Evolutionary conservation across 306 rosid species (phyloP).

Genomic region (Urtica urens): DNA sequence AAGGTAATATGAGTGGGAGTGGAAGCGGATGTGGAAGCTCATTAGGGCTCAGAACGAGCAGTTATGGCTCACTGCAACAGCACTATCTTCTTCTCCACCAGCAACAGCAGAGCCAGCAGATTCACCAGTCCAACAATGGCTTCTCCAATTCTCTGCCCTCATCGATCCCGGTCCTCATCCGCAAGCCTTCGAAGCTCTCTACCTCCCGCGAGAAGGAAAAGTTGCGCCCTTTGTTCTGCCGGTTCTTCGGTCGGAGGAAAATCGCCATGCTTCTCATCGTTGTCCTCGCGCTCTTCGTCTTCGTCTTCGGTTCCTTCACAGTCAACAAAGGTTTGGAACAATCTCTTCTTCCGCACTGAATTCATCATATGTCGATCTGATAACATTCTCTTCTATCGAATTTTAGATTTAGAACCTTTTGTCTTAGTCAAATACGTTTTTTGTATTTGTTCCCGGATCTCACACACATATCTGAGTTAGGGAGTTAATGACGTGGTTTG

Average conservation of each 20-base stretch:
- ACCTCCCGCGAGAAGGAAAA: constrained; percentile 80
- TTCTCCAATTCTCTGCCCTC: constrained; percentile 24
- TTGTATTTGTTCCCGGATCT: too few species aligned
- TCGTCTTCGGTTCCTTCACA: constrained; percentile 52
- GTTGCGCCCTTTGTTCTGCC: constrained; percentile 34
- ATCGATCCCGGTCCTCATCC: constrained; percentile 27
- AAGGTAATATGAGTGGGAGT: constrained; percentile 28
- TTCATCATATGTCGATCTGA: too few species aligned
- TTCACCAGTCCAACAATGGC: constrained; percentile 43
- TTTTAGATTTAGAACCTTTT: too few species aligned
- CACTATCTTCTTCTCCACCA: background rate
- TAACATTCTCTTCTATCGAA: too few species aligned
- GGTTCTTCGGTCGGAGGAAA: constrained; percentile 54
- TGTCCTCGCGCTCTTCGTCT: constrained; percentile 53
- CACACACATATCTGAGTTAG: too few species aligned
- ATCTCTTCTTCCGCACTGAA: background rate
- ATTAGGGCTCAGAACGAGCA: constrained; percentile 75
- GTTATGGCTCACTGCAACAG: constrained; percentile 59
- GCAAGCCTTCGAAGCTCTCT: constrained; percentile 60
- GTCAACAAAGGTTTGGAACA: constrained; percentile 54
- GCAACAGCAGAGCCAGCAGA: background rate
- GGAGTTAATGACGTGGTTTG: too few species aligned
- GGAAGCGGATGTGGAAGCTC: constrained; percentile 76
- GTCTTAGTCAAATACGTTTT: too few species aligned
- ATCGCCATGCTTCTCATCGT: constrained; percentile 76